Evolutionary conservation across 495 filamentous ascomycete species (phyloP).

Genomic region (Hypoxylon rickii): DNA sequence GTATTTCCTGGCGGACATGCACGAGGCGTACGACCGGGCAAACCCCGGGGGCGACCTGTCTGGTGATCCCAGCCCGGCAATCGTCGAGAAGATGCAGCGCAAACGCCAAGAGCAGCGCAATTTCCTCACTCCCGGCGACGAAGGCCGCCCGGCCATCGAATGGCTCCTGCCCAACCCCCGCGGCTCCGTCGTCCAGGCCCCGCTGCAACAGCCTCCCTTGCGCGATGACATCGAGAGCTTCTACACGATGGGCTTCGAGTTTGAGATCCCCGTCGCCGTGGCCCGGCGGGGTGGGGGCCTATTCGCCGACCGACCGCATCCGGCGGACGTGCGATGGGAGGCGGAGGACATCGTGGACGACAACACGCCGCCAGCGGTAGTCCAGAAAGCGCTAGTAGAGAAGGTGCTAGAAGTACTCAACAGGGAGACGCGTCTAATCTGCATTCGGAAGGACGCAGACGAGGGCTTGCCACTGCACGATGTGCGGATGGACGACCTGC

Average conservation of each 20-base stretch:
- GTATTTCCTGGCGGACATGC: too few species aligned
- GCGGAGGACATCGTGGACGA: neutral
- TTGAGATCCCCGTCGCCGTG: constrained; percentile 18
- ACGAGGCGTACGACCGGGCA: too few species aligned
- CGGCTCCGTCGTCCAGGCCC: too few species aligned
- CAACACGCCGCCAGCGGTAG: neutral
- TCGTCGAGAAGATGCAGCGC: too few species aligned
- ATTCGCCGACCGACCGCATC: neutral
- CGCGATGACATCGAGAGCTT: neutral
- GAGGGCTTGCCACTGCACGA: neutral
- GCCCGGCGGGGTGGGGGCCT: neutral
- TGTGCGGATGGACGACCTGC: neutral
- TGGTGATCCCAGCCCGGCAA: too few species aligned
- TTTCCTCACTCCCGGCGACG: too few species aligned
- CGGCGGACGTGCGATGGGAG: neutral
- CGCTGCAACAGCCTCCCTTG: too few species aligned
- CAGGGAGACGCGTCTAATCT: constrained; percentile 6
- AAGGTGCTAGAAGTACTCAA: constrained; percentile 4
- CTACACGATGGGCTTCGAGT: constrained; percentile 19
- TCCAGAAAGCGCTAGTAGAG: neutral
- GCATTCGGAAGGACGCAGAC: constrained; percentile 4
- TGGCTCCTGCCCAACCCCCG: too few species aligned
- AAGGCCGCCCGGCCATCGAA: too few species aligned
- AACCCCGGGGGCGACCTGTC: too few species aligned
- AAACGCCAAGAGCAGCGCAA: too few species aligned